Base-by-base conservation (phyloP, 2,329 filamentous ascomycete genomes). In the Ophiocordyceps sinensis region DNA sequence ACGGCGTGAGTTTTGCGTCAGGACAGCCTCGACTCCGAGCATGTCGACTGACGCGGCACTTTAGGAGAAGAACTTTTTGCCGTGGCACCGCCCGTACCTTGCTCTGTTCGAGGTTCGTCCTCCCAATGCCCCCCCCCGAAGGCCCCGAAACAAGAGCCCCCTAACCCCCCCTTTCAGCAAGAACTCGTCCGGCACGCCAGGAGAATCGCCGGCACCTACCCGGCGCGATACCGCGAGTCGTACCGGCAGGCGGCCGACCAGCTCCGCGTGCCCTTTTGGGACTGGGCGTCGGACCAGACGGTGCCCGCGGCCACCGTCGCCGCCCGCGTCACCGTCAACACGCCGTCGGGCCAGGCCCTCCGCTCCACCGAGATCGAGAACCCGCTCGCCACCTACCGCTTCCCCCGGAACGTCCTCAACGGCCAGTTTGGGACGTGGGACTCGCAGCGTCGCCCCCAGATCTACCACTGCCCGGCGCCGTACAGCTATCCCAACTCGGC, bases 41-140 rank as follows among this genome's bases (percentile, higher is more conserved):
- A 32, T n/a, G 34, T 23, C 14, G 19, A 17, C 31, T 28, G 28
- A 36, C 23, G 31, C 23, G 36, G 11, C 31, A 39, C 42, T 36
- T 19, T 34, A 71, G 69, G 66, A 73, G 51, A 55, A 62, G n/a
- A 51, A 68, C 21, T 72, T 75, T 46, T 50, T 65, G 7, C 55
- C 67, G 15, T 77, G 71, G 74, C 74, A 79, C 52, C 68, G 73
- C 6, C 66, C 71, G 4, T 77, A 71, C 44, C 50, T 75, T 35
- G 58, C 66, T 8, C 59, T 77, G 6, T 75, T 63, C 42, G 74
- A 78, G 62, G 70, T 72, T 54, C 11, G 55, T 44, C 21, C 14
- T n/a, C n/a, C n/a, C n/a, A n/a, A n/a, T n/a, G n/a, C n/a, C n/a
- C n/a, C n/a, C n/a, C n/a, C n/a, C n/a, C n/a, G n/a, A n/a, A n/a